Base-by-base conservation (phyloP, 306 rosid species). In the Nissolia schottii region DNA sequence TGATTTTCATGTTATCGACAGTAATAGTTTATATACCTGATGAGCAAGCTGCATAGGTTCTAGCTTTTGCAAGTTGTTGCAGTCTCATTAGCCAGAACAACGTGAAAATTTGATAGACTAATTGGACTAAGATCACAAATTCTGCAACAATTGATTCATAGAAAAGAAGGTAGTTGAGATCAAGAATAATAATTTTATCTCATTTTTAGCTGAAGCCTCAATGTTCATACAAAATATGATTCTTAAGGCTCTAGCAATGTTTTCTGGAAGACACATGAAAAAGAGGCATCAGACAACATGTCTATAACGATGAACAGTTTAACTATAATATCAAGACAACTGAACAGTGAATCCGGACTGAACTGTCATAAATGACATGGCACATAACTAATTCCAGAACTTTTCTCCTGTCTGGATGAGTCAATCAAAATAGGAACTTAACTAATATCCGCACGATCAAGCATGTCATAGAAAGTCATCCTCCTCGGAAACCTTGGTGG, bases 401-500 rank as follows among this genome's bases (percentile, higher is more conserved):
- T n/a, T n/a, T n/a, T n/a, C n/a, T n/a, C n/a, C 15, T 22, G 22
- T 28, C 11, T 68, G 20, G 37, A 54, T 20, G 60, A 35, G 59
- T 19, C 29, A 35, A 61, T 28, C 6, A 64, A 67, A 61, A 43
- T 38, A n/a, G 49, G 56, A 35, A 60, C 18, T 58, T 32, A 67
- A 67, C 60, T 60, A 73, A 87, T 73, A 68, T 87, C 92, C 0
- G 41, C 11, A 7, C 97, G 86, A 56, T 83, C 97, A 61, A 88
- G 92, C 97, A 91, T 91, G 54, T 91, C 97, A n/a, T 67, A 85
- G 27, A 75, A 66, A 0, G 95, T 86, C 87, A 90, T 86, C 79
- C 91, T 85, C 79, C 96, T 82, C 0, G 95, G 98, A 80, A 92
- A 92, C 78, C 98, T 90, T 15, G 98, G 91, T 3, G 98, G 98